Base-by-base conservation (phyloP, 306 rosid species). In the Astragalus membranaceus region DNA sequence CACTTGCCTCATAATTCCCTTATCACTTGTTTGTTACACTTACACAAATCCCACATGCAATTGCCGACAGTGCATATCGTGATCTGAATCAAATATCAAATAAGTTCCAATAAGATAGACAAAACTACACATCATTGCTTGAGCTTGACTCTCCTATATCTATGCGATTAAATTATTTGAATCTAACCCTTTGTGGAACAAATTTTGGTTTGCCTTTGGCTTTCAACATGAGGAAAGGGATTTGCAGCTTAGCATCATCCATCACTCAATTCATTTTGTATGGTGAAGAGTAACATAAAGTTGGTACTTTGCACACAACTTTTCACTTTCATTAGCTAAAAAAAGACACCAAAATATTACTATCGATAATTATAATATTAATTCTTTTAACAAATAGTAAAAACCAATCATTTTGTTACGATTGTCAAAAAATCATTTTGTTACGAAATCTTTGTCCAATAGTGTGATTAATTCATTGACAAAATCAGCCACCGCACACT, bases 201-300 rank as follows among this genome's bases (percentile, higher is more conserved):
- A 14, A 66, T 67, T 54, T 36, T 70, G 69, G 80, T 71, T 70
- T 78, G 37, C 29, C 72, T 75, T 79, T 64, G 79, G 72, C 74
- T 83, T 79, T 83, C 81, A 82, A 78, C 65, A 26, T 44, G 44
- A 7, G 48, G 79, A 82, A 70, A 75, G 70, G 61, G 83, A 75
- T 75, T 36, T 62, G 78, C 67, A 75, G 81, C 79, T 79, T 72
- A 64, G 67, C 75, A 36, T 48, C 75, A 36, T 48, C 75, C 64
- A 79, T 83, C 84, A 67, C 82, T 79, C 77, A 26, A 6, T 57
- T 72, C 61, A 70, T 75, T 66, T 15, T 59, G 81, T 79, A 14
- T 66, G 86, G 83, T 82, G 42, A 82, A 52, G 86, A 82, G 83
- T 82, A 52, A 72, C 79, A 72, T 78, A 52, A 49, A 78, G 81